Base-by-base conservation (phyloP, 306 rosid species). In the Lagenaria siceraria region DNA sequence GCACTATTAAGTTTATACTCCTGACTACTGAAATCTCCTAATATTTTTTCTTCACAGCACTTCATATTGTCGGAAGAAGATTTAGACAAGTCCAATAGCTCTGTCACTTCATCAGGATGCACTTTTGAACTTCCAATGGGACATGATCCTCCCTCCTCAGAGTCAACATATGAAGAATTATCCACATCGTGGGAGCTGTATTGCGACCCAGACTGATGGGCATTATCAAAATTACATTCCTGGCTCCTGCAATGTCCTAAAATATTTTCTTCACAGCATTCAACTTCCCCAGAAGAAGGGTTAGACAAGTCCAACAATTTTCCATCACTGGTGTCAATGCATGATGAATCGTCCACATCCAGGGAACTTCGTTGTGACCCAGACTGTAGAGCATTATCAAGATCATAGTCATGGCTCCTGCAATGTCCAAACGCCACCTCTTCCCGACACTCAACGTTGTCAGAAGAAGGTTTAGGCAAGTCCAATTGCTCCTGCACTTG, bases 401-500 rank as follows among this genome's bases (percentile, higher is more conserved):
- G 83, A 78, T 85, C 77, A 76, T 81, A 91, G 74, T 91, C 86
- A 77, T 84, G 88, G 78, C 90, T 89, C 77, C 81, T 81, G 81
- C 85, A 79, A 77, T 68, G n/a, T 40, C 14, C 74, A 42, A 27
- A 27, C 29, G 4, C 9, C 1, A 19, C 10, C 40, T 72, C 61
- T 49, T 72, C 61, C 49, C 17, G 1, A 15, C 81, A 76, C 82
- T 77, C 79, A 13, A 51, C 69, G 77, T 53, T 74, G 80, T 84
- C 86, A 80, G 52, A 80, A 81, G 83, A 87, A 87, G 87, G 77
- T 31, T 52, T 73, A 51, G 62, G 24, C 59, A 73, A 51, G 79
- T 85, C 88, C 79, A 80, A 51, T 24, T 55, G 80, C 63, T 81
- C 80, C 22, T 78, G 75, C 82, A 15, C 82, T 76, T 79, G 77